Conservation (phyloP, 176 grass and related monocot genomes). For the Aegilops sharonensis region DNA sequence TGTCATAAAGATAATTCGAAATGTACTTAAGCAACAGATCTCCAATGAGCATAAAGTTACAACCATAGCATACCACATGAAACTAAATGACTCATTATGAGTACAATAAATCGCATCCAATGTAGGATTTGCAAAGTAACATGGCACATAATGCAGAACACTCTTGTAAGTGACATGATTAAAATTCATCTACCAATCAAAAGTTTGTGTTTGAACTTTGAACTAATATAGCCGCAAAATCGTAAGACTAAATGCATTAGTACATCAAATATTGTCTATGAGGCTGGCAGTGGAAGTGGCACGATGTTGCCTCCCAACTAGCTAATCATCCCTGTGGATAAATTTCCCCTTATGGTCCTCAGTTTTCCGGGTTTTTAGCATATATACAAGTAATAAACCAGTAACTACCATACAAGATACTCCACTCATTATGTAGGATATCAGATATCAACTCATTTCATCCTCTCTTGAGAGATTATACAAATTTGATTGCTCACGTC, state of each 20-base stretch:
- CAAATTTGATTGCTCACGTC: neutral
- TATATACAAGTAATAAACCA: neutral
- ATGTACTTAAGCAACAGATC: neutral
- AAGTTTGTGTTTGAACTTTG: neutral
- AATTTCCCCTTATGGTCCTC: neutral
- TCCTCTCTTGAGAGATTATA: neutral
- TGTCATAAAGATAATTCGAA: conserved; percentile 14
- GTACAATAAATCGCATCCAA: neutral
- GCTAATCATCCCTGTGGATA: neutral
- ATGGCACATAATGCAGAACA: neutral
- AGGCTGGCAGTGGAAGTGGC: neutral
- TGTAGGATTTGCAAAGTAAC: neutral
- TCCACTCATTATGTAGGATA: neutral
- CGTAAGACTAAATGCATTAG: neutral
- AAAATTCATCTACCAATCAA: neutral
- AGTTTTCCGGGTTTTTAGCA: neutral
- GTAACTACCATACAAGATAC: neutral
- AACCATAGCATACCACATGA: neutral
- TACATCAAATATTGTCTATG: neutral
- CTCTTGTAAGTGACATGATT: neutral
- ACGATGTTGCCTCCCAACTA: neutral
- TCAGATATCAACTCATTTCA: neutral
- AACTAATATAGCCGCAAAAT: neutral
- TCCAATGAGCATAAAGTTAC: neutral
- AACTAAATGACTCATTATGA: neutral